Conservation (phyloP, 306 rosid species). For the Prunus mongolica region DNA sequence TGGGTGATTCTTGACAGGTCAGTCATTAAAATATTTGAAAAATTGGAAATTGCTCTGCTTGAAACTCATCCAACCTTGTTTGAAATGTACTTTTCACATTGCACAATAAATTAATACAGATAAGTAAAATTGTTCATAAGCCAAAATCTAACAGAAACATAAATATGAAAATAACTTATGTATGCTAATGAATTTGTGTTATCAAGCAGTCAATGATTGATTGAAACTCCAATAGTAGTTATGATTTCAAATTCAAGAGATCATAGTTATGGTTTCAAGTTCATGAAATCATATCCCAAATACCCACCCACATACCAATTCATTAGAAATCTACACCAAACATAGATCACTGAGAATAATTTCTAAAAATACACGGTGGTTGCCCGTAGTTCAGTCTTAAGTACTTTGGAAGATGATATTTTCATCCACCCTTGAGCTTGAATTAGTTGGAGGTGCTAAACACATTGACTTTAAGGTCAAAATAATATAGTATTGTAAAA, state of each 20-base stretch:
- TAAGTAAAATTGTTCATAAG: background rate
- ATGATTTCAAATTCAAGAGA: background rate
- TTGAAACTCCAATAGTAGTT: background rate
- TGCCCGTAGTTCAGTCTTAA: no score
- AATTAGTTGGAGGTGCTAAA: no score
- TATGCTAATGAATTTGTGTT: background rate
- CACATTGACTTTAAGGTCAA: no score
- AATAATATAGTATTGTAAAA: no score
- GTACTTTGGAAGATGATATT: no score
- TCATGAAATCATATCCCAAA: no score
- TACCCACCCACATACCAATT: no score
- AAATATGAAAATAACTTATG: background rate
- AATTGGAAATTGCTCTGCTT: background rate
- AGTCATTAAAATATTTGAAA: conserved; percentile 2
- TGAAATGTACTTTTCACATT: background rate
- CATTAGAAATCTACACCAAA: no score
- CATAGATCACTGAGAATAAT: no score
- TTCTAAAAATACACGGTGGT: no score
- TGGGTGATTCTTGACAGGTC: conserved; percentile 76
- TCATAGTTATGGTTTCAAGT: background rate
- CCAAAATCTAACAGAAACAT: background rate
- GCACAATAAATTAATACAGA: background rate
- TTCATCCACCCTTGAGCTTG: no score
- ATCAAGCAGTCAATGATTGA: background rate
- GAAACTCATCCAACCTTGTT: background rate